Evolutionary conservation across 148 eudicot species (phyloP).

Genomic region (Rhododendron williamsianum): DNA sequence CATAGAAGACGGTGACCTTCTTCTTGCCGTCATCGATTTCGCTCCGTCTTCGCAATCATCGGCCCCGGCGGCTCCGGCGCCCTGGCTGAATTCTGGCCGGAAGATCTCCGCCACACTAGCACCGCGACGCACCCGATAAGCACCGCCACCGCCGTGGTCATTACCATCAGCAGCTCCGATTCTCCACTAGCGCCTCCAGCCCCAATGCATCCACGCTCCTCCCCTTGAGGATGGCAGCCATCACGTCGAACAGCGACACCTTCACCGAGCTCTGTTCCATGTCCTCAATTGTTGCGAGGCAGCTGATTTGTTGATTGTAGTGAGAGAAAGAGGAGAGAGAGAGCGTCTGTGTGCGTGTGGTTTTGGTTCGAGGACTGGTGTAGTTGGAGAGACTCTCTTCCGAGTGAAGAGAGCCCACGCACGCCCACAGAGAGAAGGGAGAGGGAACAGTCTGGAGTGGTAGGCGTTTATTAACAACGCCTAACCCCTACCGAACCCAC

Average conservation of each 20-base stretch:
- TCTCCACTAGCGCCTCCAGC: conserved; percentile 41
- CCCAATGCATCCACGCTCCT: conserved; percentile 41
- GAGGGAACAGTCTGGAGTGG: neutral
- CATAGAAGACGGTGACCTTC: conserved; percentile 72
- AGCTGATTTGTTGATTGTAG: neutral
- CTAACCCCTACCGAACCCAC: neutral
- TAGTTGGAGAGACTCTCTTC: conserved; percentile 9
- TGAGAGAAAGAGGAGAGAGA: conserved; percentile 10
- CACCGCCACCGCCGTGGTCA: conserved; percentile 70
- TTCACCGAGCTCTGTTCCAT: conserved; percentile 63
- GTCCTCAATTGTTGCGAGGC: neutral
- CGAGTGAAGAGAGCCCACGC: neutral
- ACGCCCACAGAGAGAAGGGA: neutral
- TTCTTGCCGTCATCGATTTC: conserved; percentile 66
- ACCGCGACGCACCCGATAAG: conserved; percentile 54
- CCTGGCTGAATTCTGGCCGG: conserved; percentile 28
- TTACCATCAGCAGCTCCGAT: conserved; percentile 50
- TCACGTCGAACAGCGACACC: conserved; percentile 67
- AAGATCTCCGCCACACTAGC: conserved; percentile 54
- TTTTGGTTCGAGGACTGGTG: neutral
- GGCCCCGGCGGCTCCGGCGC: conserved; percentile 31
- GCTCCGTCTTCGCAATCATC: conserved; percentile 27
- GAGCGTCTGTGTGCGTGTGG: neutral
- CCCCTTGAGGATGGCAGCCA: conserved; percentile 50
- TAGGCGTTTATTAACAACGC: neutral